Evolutionary conservation across 192 early-diverging fungal species (phyloP).

Genomic region (Martensiomyces pterosporus): DNA sequence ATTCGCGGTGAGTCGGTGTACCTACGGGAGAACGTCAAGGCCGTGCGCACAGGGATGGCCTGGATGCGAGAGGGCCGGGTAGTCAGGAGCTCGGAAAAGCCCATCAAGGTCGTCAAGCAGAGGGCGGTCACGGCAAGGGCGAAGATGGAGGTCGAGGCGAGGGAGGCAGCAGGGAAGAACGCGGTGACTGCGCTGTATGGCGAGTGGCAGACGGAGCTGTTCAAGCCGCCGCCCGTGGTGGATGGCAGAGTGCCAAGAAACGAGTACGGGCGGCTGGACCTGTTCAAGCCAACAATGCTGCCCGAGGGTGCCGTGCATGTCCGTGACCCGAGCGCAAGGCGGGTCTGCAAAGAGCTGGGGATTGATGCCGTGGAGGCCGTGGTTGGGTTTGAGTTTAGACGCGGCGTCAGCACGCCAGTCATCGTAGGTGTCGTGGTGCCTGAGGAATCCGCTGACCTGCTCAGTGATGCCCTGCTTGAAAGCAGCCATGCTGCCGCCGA

Average conservation of each 20-base stretch:
- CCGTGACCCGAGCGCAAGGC: slow-evolving; percentile 52
- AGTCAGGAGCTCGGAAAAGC: slow-evolving; percentile 17
- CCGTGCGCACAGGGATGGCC: slow-evolving; percentile 60
- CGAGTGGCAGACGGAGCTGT: slow-evolving; percentile 82
- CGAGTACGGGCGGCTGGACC: slow-evolving; percentile 76
- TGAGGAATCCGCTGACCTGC: slow-evolving; percentile 7
- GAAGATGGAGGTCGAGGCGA: slow-evolving; percentile 12
- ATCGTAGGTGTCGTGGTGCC: slow-evolving; percentile 36
- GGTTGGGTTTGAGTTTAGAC: slow-evolving; percentile 51
- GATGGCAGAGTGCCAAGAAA: slow-evolving; percentile 79
- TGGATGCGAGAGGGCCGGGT: slow-evolving; percentile 52
- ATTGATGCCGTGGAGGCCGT: slow-evolving; percentile 83
- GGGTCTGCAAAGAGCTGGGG: slow-evolving; percentile 68
- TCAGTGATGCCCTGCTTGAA: slow-evolving; percentile 30
- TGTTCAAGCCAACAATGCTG: slow-evolving; percentile 81
- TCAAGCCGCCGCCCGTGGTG: slow-evolving; percentile 57
- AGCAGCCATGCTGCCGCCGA: not conserved
- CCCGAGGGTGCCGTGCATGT: slow-evolving; percentile 77
- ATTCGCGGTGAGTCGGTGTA: slow-evolving; percentile 77
- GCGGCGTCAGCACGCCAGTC: slow-evolving; percentile 23
- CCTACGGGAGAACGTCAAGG: slow-evolving; percentile 66
- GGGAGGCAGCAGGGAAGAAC: slow-evolving; percentile 7
- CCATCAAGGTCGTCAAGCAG: slow-evolving; percentile 34
- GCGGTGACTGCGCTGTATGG: slow-evolving; percentile 56
- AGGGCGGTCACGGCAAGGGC: slow-evolving; percentile 12